These are phyloP conservation scores for Ceratocystis destructans DNA, from an alignment of 2,329 filamentous ascomycete species.

Conservation along the genomic window DNA sequence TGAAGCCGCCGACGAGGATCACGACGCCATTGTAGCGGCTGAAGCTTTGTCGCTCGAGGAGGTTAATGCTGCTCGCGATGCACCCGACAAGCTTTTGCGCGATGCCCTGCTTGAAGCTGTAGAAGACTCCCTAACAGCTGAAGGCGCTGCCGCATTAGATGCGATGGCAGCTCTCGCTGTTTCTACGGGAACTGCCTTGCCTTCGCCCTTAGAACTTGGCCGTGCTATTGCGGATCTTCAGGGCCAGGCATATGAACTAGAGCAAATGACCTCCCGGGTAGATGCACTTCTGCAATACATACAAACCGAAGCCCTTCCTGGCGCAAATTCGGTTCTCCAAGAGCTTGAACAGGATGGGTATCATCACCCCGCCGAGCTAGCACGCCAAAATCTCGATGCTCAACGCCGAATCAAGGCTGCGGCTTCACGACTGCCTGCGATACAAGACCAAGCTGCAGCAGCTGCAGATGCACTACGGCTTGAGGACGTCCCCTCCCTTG, in stretches of 20 bases:
- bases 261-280: slow-evolving; percentile 43
- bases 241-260: slow-evolving; percentile 37
- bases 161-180: slow-evolving; percentile 41
- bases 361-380: slow-evolving; percentile 43
- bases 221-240: slow-evolving; percentile 43
- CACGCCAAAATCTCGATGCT: slow-evolving; percentile 59
- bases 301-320: slow-evolving; percentile 33
- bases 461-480: neutral
- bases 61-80: slow-evolving; percentile 25
- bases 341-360: slow-evolving; percentile 35
- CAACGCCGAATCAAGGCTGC: slow-evolving; percentile 57
- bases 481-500: slow-evolving; percentile 9
- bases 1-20: slow-evolving; percentile 63
- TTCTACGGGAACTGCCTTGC: slow-evolving; percentile 36
- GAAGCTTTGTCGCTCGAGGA: slow-evolving; percentile 47
- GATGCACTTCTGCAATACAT: slow-evolving; percentile 44
- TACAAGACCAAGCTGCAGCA: slow-evolving; percentile 25
- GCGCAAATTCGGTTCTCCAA: slow-evolving; percentile 29
- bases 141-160: slow-evolving; percentile 43
- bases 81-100: slow-evolving; percentile 16
- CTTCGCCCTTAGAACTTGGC: slow-evolving; percentile 37
- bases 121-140: slow-evolving; percentile 39
- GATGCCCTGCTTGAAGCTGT: slow-evolving; percentile 39
- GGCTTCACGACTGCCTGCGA: slow-evolving; percentile 52
- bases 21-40: slow-evolving; percentile 40